Percentiles rank a stretch among this genome's conserved stretches.
phyloP scores from a whole-genome alignment of 2,329 filamentous ascomycete genomes.

The Aspergillus sp. region DNA sequence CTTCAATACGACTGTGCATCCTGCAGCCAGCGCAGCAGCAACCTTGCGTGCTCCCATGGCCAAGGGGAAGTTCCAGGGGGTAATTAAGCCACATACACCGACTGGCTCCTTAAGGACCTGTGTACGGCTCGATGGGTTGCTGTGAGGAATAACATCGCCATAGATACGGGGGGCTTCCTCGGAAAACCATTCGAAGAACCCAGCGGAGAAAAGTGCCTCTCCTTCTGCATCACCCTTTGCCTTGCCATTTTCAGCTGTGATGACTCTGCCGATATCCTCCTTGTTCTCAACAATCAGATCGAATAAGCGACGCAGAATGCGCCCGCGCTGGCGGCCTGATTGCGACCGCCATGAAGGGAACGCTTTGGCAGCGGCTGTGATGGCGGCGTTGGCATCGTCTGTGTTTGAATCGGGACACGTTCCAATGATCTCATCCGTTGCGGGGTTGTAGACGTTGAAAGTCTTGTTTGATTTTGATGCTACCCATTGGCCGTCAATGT shows the following conservation, averaged over 20 bases:
- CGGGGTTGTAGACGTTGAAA: constrained; percentile 81
- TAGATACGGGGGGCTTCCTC: constrained; percentile 58
- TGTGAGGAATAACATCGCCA: constrained; percentile 60
- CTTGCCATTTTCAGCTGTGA: constrained; percentile 69
- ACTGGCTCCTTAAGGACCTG: constrained; percentile 64
- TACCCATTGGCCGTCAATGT: constrained; percentile 88
- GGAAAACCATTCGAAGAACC: constrained; percentile 62
- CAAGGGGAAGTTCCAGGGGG: constrained; percentile 64
- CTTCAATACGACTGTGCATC: constrained; percentile 88
- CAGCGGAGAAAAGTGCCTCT: constrained; percentile 56
- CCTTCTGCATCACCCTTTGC: constrained; percentile 59
- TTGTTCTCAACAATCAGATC: constrained; percentile 63
- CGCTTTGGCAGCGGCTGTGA: constrained; percentile 73
- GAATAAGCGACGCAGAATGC: constrained; percentile 63
- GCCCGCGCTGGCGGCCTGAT: constrained; percentile 58
- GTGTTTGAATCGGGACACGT: constrained; percentile 75
- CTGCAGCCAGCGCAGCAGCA: constrained; percentile 70
- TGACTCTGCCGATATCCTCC: constrained; percentile 62
- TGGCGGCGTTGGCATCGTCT: constrained; percentile 74
- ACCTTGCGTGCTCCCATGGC: constrained; percentile 51
- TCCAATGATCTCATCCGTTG: constrained; percentile 73
- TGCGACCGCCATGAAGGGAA: constrained; percentile 59
- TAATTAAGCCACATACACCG: constrained; percentile 65
- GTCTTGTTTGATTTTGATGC: constrained; percentile 78
- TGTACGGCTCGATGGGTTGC: constrained; percentile 56